Evolutionary conservation across 257 asterid genomes (phyloP), one percentile per base, ranked within the genome.

Genomic region (Nicotiana tabacum): DNA sequence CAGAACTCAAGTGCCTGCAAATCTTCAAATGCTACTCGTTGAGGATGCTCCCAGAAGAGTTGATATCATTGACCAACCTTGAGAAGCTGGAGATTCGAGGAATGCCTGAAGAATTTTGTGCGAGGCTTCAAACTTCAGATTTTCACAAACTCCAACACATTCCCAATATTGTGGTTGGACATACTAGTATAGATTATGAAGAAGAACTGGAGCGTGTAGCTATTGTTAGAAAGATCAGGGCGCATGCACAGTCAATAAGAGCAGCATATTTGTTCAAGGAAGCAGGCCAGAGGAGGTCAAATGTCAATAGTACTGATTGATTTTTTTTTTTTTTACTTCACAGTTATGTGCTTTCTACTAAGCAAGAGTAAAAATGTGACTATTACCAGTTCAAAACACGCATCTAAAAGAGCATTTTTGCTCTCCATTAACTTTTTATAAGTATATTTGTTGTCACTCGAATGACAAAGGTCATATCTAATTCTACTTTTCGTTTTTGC

Each of bases 1-100:
- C 70, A 1, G 4, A 13, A 39, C 88, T 85, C 64, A 21, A 43
- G 24, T 68, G 48, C 57, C 10, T 80, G 55, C 84, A 83, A 66
- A 83, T 86, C 58, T 7, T n/a, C 51, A 9, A 30, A 37, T 83
- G 80, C 33, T 69, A 46, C 3, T 2, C 4, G 7, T 35, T 82
- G 70, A 66, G 35, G 55, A 58, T 57, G 11, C 68, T 48, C 65
- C 84, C 83, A 0, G 29, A 83, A 37, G 74, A 62, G 79, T 53
- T 85, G 77, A n/a, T 9, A 27, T 68, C 35, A 62, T 39, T 48
- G 37, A 29, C 51, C 66, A 77, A 27, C 46, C 69, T 77, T 39
- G 64, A 79, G 29, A 67, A 68, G 77, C 77, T 82, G 85, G 69
- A 78, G 27, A 43, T 74, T 12, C 21, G 60, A 46, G 78, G 15